Percentiles rank a stretch among this genome's conserved stretches.
Evolutionary conservation across 73 alveolate species (phyloP).

Genomic region (Blepharisma stoltei): DNA sequence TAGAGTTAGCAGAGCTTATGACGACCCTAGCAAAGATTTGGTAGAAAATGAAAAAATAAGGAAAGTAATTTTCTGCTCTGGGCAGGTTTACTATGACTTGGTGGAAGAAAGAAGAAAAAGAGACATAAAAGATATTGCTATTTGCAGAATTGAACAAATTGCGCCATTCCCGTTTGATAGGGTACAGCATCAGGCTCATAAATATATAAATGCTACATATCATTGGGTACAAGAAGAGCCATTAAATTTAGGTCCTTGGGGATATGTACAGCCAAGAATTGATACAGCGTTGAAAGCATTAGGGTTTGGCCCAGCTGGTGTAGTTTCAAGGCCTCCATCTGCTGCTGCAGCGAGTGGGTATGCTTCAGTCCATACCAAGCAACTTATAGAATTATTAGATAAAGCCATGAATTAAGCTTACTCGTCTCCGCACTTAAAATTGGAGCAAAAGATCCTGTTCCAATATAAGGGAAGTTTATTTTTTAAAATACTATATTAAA

Average conservation of each 20-base stretch:
- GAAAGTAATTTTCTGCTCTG: conserved; percentile 76
- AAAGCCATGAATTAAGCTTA: conserved; percentile 47
- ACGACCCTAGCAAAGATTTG: conserved; percentile 42
- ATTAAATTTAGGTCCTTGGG: conserved; percentile 70
- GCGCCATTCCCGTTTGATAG: conserved; percentile 94
- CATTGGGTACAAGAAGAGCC: conserved; percentile 83
- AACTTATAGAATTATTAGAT: conserved; percentile 49
- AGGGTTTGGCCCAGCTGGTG: conserved; percentile 37
- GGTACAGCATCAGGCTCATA: conserved; percentile 47
- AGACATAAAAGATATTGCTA: conserved; percentile 70
- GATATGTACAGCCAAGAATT: conserved; percentile 67
- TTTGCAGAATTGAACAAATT: conserved; percentile 82
- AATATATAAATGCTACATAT: conserved; percentile 65
- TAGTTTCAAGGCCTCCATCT: conserved; percentile 63
- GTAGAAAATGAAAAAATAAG: conserved; percentile 48
- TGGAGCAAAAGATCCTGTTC: too few species aligned
- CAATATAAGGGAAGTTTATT: too few species aligned
- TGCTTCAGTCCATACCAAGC: conserved; percentile 56
- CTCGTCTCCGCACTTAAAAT: too few species aligned
- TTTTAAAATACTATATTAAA: too few species aligned
- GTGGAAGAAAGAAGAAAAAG: conserved; percentile 49
- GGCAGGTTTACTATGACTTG: conserved; percentile 75
- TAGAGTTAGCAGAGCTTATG: conserved; percentile 41
- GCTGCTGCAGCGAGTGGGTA: conserved; percentile 93
- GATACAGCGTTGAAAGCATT: conserved; percentile 38